phyloP scores from a whole-genome alignment of 192 early-diverging fungal genomes.

The Rhizophagus clarus region DNA sequence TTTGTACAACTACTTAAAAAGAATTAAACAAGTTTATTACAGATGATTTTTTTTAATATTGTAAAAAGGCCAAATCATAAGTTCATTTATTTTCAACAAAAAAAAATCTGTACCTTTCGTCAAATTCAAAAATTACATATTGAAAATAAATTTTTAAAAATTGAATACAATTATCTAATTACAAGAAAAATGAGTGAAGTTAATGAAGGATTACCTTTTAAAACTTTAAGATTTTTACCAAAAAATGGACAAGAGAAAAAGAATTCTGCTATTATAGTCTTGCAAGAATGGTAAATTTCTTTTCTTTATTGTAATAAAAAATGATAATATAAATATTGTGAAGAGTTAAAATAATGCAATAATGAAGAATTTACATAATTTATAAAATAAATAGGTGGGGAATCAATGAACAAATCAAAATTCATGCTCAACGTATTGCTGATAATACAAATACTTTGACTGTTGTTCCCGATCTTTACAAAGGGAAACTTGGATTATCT shows the following conservation, averaged over 20 bases:
- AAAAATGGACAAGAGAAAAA: slow-evolving; percentile 9
- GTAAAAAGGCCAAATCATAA: background rate
- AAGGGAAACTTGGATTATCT: slow-evolving; percentile 50
- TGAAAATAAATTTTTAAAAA: background rate
- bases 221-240: background rate
- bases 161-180: background rate
- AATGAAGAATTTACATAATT: too few species aligned
- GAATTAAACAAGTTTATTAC: background rate
- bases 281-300: background rate
- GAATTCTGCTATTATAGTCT: slow-evolving; percentile 1
- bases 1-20: background rate
- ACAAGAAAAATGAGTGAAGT: background rate
- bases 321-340: too few species aligned
- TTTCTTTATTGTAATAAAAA: background rate
- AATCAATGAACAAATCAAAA: slow-evolving; percentile 44
- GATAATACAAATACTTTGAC: slow-evolving; percentile 45
- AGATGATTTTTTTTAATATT: background rate
- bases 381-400: slow-evolving; percentile 37
- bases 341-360: too few species aligned
- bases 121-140: background rate
- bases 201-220: background rate
- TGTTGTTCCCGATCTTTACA: slow-evolving; percentile 52
- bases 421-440: slow-evolving; percentile 50
- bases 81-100: background rate
- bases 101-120: background rate